Evolutionary conservation across 2,329 filamentous ascomycete genomes (phyloP).

Genomic region (Stachybotrys chartarum): DNA sequence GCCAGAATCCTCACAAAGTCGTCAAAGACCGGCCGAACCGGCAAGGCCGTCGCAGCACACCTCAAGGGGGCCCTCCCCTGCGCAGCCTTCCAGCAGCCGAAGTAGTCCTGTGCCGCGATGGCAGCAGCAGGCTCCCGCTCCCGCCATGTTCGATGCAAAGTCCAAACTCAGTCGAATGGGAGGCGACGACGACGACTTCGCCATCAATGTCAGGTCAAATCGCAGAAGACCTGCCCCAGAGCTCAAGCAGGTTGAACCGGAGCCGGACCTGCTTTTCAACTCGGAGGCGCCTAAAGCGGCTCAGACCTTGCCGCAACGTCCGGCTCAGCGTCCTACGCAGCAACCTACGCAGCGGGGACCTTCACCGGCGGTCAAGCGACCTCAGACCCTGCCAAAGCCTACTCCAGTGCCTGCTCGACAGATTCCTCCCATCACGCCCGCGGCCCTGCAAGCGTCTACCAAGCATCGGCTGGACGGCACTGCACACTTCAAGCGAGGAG

Average conservation of each 20-base stretch:
- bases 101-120: constrained; percentile 47
- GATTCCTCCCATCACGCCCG: constrained; percentile 60
- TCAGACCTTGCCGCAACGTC: constrained; percentile 26
- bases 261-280: constrained; percentile 59
- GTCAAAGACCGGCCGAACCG: constrained; percentile 18
- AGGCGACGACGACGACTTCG: constrained; percentile 71
- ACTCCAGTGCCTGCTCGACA: constrained; percentile 45
- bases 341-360: constrained; percentile 23
- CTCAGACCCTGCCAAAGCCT: constrained; percentile 7
- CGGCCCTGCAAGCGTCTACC: constrained; percentile 68
- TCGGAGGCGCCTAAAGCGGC: constrained; percentile 27
- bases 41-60: constrained; percentile 20
- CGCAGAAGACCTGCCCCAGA: constrained; percentile 54
- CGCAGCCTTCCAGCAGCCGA: constrained; percentile 34
- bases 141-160: constrained; percentile 24
- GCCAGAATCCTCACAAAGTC: constrained; percentile 34
- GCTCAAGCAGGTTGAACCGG: constrained; percentile 29
- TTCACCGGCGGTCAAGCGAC: constrained; percentile 26
- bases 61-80: constrained; percentile 43
- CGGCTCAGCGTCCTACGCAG: constrained; percentile 28
- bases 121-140: constrained; percentile 43
- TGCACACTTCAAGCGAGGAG: constrained; percentile 87
- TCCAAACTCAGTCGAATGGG: constrained; percentile 64
- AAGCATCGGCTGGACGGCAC: constrained; percentile 73
- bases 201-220: constrained; percentile 83